These are phyloP conservation scores for Penicillium nucicola DNA, from an alignment of 495 filamentous ascomycete species.

Conservation along the genomic window DNA sequence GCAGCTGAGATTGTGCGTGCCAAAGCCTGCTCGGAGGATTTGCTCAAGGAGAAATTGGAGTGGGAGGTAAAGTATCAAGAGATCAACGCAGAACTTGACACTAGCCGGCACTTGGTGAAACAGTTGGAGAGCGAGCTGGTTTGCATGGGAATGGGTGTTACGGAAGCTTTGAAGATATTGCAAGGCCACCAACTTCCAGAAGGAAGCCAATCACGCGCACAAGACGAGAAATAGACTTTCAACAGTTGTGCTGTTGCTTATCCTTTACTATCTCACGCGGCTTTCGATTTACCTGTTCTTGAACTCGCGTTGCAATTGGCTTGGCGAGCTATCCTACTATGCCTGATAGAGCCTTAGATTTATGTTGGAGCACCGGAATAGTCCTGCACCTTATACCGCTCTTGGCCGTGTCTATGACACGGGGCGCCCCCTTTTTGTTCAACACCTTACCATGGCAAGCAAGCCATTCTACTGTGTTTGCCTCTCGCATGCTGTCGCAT, in stretches of 20 bases:
- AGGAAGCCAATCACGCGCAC: neutral
- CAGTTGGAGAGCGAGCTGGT: neutral
- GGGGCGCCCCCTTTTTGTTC: too few relatives aligned
- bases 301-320: neutral
- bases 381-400: too few relatives aligned
- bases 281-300: neutral
- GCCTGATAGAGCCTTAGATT: too few relatives aligned
- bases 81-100: neutral
- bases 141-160: neutral
- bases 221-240: neutral
- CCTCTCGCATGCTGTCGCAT: too few relatives aligned
- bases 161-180: neutral
- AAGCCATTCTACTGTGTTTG: too few relatives aligned
- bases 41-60: neutral
- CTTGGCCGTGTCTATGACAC: too few relatives aligned
- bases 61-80: neutral
- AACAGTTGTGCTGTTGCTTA: neutral
- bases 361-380: too few relatives aligned
- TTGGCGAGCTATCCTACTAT: neutral
- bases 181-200: neutral
- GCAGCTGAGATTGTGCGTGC: neutral
- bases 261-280: neutral
- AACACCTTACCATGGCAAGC: too few relatives aligned
- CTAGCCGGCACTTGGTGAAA: neutral
- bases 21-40: neutral